Conservation (phyloP, 2,329 filamentous ascomycete species). For the Sporothrix luriei region DNA sequence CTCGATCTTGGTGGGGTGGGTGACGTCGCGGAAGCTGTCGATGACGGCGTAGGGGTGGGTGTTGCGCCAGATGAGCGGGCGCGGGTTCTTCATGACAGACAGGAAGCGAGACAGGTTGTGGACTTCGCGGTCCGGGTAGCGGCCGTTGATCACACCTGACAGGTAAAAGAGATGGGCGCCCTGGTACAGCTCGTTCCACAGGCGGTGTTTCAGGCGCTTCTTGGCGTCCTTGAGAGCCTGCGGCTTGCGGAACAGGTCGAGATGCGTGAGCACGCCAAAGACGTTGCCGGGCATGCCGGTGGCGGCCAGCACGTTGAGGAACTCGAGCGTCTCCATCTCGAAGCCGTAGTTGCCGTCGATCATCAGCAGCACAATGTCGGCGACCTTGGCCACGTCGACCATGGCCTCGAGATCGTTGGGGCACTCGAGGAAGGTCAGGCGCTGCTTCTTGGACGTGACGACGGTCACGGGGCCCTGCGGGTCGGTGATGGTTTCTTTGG, state of each 20-base stretch:
- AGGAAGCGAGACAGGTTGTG: constrained; percentile 94
- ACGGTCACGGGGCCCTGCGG: constrained; percentile 92
- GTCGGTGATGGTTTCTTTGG: constrained; percentile 89
- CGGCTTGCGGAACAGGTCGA: constrained; percentile 93
- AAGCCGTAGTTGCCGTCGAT: constrained; percentile 99
- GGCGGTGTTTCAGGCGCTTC: constrained; percentile 90
- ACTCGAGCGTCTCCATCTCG: constrained; percentile 99
- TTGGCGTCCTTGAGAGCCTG: constrained; percentile 90
- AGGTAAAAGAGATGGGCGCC: constrained; percentile 97
- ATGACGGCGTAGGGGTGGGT: constrained; percentile 91
- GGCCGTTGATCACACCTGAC: constrained; percentile 92
- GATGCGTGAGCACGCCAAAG: constrained; percentile 93
- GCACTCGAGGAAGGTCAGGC: constrained; percentile 93
- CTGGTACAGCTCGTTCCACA: constrained; percentile 97
- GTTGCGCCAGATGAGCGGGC: constrained; percentile 95
- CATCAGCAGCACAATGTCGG: constrained; percentile 95
- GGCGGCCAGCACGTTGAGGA: constrained; percentile 87
- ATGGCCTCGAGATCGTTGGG: constrained; percentile 95
- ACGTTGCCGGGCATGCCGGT: constrained; percentile 99
- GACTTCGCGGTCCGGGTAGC: constrained; percentile 94
- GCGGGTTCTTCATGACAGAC: constrained; percentile 98
- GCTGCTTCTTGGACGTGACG: constrained; percentile 92
- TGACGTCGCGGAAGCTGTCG: constrained; percentile 93
- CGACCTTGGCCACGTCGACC: constrained; percentile 96
- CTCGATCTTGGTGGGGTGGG: constrained; percentile 88